Base-by-base conservation (phyloP, 2,329 filamentous ascomycete species). In the Cercospora sp. region DNA sequence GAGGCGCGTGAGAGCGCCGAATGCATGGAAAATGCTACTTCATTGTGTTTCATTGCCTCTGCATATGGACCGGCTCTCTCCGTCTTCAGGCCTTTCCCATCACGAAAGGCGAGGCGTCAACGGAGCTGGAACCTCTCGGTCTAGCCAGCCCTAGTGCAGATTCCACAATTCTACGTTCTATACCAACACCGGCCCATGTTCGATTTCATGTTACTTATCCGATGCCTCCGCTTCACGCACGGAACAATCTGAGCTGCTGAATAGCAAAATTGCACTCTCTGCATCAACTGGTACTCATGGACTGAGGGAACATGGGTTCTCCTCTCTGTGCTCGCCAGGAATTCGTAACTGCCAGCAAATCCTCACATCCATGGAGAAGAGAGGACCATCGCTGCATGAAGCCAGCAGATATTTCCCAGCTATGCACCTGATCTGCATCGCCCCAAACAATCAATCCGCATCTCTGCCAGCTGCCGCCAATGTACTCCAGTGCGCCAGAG, bases 361-460 rank as follows among this genome's bases (percentile, higher is more conserved):
- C 77, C 45, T 74, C 70, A 66, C 82, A 85, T 8, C 79, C 81
- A 28, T 73, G 66, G 5, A 84, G 68, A 26, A 84, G 72, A 63
- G 77, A 81, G 4, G 74, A 75, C 79, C 80, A 85, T 61, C 76
- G 77, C 30, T 70, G 69, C 61, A 79, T 71, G 70, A 84, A 84
- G 1, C 75, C 74, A 61, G 80, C 77, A 0, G 78, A 82, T 3
- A 83, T 70, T 71, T 84, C 82, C 82, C 82, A 84, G 49, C 79
- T 80, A 5, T 73, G 67, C 2, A 77, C 65, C 30, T 76, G 67
- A 77, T 81, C 83, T 9, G 82, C 80, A 21, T 79, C 76, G 10
- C 75, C 75, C 81, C 82, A 83, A 10, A 80, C 78, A 4, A 80
- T 67, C 53, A 79, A 18, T 5, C 78, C 79, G 28, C 71, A 65